A percentile compares a stretch with the other conserved stretches of the same genome.
phyloP scores from a whole-genome alignment of 2,329 filamentous ascomycete genomes.

The Fusarium nurragi region DNA sequence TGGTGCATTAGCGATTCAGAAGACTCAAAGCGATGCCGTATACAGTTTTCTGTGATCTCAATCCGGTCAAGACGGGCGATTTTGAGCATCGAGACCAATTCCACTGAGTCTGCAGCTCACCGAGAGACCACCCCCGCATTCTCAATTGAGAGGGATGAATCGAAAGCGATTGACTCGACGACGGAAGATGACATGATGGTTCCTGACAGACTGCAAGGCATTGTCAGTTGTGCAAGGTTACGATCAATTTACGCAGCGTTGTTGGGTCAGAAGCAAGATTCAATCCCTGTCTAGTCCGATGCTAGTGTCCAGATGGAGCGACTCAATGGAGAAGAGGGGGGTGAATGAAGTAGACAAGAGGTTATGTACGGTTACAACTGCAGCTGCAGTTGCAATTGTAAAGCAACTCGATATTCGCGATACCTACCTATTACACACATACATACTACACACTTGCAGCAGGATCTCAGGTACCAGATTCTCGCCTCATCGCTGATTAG shows the following conservation, averaged over 20 bases:
- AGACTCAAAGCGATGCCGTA: constrained; percentile 17
- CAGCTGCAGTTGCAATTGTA: constrained; percentile 3
- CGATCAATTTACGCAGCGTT: constrained; percentile 29
- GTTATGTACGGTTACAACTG: neutral
- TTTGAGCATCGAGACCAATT: constrained; percentile 19
- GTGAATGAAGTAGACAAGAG: constrained; percentile 6
- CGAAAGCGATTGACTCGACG: constrained; percentile 8
- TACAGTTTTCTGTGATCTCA: constrained; percentile 8
- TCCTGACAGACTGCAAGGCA: constrained; percentile 29
- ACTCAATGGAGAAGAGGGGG: constrained; percentile 25
- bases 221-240: constrained; percentile 33
- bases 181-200: constrained; percentile 21
- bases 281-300: constrained; percentile 37
- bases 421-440: constrained; percentile 4
- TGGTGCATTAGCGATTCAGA: constrained; percentile 26
- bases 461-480: constrained; percentile 17
- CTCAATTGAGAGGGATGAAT: constrained; percentile 2
- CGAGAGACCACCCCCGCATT: constrained; percentile 23
- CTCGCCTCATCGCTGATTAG: neutral
- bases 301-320: constrained; percentile 36
- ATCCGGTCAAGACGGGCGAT: neutral
- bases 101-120: constrained; percentile 7
- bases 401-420: constrained; percentile 10
- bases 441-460: constrained; percentile 4
- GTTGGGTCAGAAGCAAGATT: constrained; percentile 40